phyloP scores from a whole-genome alignment of 2,329 filamentous ascomycete genomes.

The Botrytis deweyae region DNA sequence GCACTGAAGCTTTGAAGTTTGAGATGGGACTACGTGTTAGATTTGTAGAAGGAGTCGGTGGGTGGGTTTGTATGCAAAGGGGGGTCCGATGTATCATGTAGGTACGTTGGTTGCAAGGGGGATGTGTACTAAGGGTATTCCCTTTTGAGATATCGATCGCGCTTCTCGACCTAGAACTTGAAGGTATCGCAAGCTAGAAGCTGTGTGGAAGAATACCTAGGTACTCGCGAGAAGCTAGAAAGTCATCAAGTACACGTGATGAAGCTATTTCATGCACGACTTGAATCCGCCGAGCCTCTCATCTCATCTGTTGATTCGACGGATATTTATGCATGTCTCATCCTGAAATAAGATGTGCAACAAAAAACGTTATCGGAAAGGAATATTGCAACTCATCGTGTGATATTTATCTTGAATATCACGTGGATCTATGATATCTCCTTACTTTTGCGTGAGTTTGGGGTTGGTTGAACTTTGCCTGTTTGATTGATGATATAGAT shows the following conservation, averaged over 20 bases:
- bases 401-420: slow-evolving; percentile 2
- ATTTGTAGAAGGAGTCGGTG: neutral
- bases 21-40: neutral
- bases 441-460: neutral
- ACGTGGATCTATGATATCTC: neutral
- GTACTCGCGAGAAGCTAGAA: neutral
- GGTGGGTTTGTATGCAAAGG: neutral
- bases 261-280: slow-evolving; percentile 21
- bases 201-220: neutral
- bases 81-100: no score
- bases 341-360: slow-evolving; percentile 20
- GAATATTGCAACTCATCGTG: neutral
- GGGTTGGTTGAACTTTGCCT: neutral
- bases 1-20: neutral
- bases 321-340: slow-evolving; percentile 21
- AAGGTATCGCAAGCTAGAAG: neutral
- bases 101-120: no score
- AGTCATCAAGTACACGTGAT: slow-evolving; percentile 4
- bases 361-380: slow-evolving; percentile 12
- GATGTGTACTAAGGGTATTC: neutral
- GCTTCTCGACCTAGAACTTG: neutral
- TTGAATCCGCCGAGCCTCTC: slow-evolving; percentile 7
- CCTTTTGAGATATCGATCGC: neutral
- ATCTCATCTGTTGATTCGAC: slow-evolving; percentile 12
- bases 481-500: neutral